Conservation (phyloP, 78 protist genomes). For the Dictyostelium intermedium region DNA sequence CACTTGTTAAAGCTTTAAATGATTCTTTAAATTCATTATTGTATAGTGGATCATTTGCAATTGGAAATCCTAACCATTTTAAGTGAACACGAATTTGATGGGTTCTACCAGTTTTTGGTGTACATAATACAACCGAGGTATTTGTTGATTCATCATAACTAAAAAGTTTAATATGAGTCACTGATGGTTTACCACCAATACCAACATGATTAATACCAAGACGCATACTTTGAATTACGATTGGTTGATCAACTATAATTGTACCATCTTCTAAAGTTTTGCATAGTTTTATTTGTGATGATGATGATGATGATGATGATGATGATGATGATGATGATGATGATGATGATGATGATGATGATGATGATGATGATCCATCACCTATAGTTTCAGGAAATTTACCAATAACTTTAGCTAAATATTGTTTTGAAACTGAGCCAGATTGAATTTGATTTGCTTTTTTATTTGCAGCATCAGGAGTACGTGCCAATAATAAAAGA, state of each 20-base stretch:
- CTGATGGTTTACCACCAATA: constrained; percentile 41
- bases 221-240: constrained; percentile 19
- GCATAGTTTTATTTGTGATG: background rate
- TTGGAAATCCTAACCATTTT: constrained; percentile 86
- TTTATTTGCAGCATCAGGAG: constrained; percentile 40
- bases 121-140: constrained; percentile 35
- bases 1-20: constrained; percentile 24
- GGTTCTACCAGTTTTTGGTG: constrained; percentile 92
- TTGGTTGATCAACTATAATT: constrained; percentile 46
- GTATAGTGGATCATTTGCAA: constrained; percentile 89
- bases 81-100: constrained; percentile 96
- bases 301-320: background rate
- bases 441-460: constrained; percentile 27
- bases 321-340: background rate
- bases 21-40: constrained; percentile 23
- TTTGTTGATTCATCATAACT: constrained; percentile 25
- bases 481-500: constrained; percentile 79
- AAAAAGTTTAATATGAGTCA: constrained; percentile 37
- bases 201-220: constrained; percentile 57
- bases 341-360: background rate
- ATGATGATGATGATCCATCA: background rate
- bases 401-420: constrained; percentile 89
- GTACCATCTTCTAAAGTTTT: background rate
- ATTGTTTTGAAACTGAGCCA: constrained; percentile 74
- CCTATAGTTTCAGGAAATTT: constrained; percentile 53